Percentiles rank a stretch among this genome's conserved stretches.
Evolutionary conservation across 2,329 filamentous ascomycete genomes (phyloP).

Genomic region (Leptographium procerum): DNA sequence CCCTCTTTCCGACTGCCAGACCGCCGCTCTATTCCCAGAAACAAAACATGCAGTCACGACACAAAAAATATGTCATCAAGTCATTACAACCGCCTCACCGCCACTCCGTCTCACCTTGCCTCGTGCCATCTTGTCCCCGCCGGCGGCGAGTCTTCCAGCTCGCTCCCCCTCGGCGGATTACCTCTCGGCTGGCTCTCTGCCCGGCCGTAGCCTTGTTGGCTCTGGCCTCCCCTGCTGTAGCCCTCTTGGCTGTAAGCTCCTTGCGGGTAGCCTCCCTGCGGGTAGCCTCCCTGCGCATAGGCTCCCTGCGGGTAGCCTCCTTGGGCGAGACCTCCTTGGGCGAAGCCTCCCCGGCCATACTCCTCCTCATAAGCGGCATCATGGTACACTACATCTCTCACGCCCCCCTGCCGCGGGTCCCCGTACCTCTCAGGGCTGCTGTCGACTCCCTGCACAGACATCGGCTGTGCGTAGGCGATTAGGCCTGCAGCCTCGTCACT

Average conservation of each 20-base stretch:
- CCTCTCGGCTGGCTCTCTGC: background rate
- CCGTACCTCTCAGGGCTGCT: conserved; percentile 8
- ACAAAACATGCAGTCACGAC: background rate
- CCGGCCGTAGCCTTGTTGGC: too few species aligned
- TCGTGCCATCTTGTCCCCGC: background rate
- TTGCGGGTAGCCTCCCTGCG: background rate
- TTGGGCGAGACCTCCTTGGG: background rate
- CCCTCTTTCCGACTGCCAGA: background rate
- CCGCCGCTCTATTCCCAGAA: background rate
- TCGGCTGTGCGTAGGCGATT: conserved; percentile 25
- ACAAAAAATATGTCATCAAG: background rate
- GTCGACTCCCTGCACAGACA: conserved; percentile 8
- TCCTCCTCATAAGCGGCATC: background rate
- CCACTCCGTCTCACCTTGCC: background rate
- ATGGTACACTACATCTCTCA: background rate
- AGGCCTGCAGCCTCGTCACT: conserved; percentile 20
- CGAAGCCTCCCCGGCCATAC: background rate
- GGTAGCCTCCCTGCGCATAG: background rate
- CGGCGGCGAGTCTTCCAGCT: background rate
- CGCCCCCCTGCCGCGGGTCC: background rate
- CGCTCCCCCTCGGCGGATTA: too few species aligned
- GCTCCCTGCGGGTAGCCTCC: background rate
- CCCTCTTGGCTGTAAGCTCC: background rate
- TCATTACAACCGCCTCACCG: background rate
- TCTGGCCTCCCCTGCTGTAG: background rate